Evolutionary conservation across 2,329 filamentous ascomycete genomes (phyloP).

Genomic region (Geosmithia putterillii): DNA sequence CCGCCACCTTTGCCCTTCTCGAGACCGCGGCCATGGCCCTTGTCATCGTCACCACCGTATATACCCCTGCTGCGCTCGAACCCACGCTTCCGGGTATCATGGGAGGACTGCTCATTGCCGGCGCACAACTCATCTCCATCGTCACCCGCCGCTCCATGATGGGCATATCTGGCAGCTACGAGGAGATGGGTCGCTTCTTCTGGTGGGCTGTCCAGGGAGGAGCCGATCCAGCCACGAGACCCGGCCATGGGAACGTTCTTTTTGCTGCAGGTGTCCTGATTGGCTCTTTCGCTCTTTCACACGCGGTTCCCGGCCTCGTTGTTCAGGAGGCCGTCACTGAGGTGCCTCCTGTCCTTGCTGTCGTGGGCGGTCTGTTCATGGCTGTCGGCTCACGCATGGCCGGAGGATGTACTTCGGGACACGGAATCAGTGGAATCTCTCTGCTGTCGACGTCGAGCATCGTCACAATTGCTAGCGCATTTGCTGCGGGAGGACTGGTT

Average conservation of each 20-base stretch:
- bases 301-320: slow-evolving; percentile 16
- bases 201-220: slow-evolving; percentile 21
- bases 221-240: slow-evolving; percentile 1
- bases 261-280: slow-evolving; percentile 39
- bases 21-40: slow-evolving; percentile 26
- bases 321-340: slow-evolving; percentile 11
- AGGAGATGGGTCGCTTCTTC: slow-evolving; percentile 45
- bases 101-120: slow-evolving; percentile 46
- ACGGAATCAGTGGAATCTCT: slow-evolving; percentile 57
- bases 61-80: slow-evolving; percentile 16
- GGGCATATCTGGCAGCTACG: slow-evolving; percentile 49
- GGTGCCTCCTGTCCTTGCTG: slow-evolving; percentile 24
- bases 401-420: slow-evolving; percentile 56
- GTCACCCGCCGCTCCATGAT: slow-evolving; percentile 33
- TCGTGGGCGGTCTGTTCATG: slow-evolving; percentile 43
- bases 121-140: slow-evolving; percentile 44
- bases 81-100: slow-evolving; percentile 29
- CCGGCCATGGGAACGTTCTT: slow-evolving; percentile 21
- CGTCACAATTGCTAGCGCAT: slow-evolving; percentile 45
- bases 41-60: slow-evolving; percentile 22
- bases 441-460: slow-evolving; percentile 49
- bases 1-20: slow-evolving; percentile 24
- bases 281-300: slow-evolving; percentile 29
- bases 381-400: slow-evolving; percentile 48
- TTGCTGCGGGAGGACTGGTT: slow-evolving; percentile 30